phyloP scores from a whole-genome alignment of 2,329 filamentous ascomycete species.

The Hypomyces perniciosus region DNA sequence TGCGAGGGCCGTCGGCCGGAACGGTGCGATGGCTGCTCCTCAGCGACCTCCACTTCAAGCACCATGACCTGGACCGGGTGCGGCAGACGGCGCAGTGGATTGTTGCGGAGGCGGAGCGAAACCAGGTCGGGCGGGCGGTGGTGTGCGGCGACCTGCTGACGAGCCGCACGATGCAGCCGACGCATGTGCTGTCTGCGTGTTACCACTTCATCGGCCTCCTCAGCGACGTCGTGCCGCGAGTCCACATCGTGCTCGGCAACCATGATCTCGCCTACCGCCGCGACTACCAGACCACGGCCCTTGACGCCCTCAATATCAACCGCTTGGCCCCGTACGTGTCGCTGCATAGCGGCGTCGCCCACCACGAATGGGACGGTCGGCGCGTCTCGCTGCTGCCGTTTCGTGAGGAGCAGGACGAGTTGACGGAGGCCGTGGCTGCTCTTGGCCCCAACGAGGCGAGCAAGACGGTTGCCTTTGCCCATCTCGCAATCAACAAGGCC shows the following conservation, averaged over 20 bases:
- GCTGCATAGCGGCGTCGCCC: slow-evolving; percentile 13
- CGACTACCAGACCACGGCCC: slow-evolving; percentile 19
- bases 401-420: too few species aligned
- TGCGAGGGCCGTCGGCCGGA: slow-evolving; percentile 6
- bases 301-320: slow-evolving; percentile 15
- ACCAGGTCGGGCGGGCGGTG: slow-evolving; percentile 9
- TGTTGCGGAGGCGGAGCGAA: slow-evolving; percentile 11
- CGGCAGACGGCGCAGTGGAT: slow-evolving; percentile 18
- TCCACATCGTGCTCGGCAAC: slow-evolving; percentile 20
- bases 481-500: too few species aligned
- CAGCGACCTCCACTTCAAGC: slow-evolving; percentile 18
- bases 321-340: slow-evolving; percentile 15
- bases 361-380: slow-evolving; percentile 17
- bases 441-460: too few species aligned
- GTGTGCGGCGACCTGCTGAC: slow-evolving; percentile 17
- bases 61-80: slow-evolving; percentile 14
- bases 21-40: slow-evolving; percentile 15
- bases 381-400: too few species aligned
- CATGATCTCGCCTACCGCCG: slow-evolving; percentile 21
- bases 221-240: slow-evolving; percentile 13
- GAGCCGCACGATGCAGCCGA: slow-evolving; percentile 13
- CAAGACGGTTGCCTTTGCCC: too few species aligned
- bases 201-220: slow-evolving; percentile 15
- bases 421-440: too few species aligned
- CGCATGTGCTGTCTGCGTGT: slow-evolving; percentile 15